phyloP scores from a whole-genome alignment of 2,329 filamentous ascomycete species.

The Pseudogymnoascus sp. region DNA sequence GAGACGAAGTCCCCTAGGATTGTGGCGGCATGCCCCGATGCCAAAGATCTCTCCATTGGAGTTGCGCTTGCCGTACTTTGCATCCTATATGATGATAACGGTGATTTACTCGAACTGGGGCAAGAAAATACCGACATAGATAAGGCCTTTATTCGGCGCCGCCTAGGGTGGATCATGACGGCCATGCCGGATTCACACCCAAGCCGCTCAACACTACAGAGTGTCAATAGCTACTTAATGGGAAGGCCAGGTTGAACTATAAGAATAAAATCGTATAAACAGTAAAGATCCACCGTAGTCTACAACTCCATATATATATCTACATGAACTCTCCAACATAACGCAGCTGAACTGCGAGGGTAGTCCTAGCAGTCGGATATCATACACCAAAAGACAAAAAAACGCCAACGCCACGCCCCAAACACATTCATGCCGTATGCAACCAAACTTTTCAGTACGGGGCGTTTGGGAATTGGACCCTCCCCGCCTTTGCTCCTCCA shows the following conservation, averaged over 20 bases:
- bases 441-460: not conserved
- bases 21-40: slow-evolving; percentile 65
- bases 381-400: slow-evolving; percentile 3
- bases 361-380: not conserved
- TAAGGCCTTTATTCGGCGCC: slow-evolving; percentile 69
- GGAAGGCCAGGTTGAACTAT: slow-evolving; percentile 18
- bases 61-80: slow-evolving; percentile 70
- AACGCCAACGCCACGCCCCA: not conserved
- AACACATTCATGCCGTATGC: slow-evolving; percentile 4
- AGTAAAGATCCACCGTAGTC: not conserved
- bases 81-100: slow-evolving; percentile 59
- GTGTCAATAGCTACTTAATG: slow-evolving; percentile 87
- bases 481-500: not conserved
- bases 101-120: slow-evolving; percentile 30
- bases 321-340: not conserved
- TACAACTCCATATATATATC: not conserved
- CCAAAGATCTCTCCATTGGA: slow-evolving; percentile 73
- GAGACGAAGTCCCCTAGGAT: slow-evolving; percentile 24
- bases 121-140: slow-evolving; percentile 37
- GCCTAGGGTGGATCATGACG: slow-evolving; percentile 75
- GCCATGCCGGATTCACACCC: slow-evolving; percentile 74
- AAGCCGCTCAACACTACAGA: slow-evolving; percentile 76
- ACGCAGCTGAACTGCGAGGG: not conserved
- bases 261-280: not conserved
- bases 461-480: not conserved